phyloP scores from a whole-genome alignment of 2,329 filamentous ascomycete genomes.

The Monosporascus sp. region DNA sequence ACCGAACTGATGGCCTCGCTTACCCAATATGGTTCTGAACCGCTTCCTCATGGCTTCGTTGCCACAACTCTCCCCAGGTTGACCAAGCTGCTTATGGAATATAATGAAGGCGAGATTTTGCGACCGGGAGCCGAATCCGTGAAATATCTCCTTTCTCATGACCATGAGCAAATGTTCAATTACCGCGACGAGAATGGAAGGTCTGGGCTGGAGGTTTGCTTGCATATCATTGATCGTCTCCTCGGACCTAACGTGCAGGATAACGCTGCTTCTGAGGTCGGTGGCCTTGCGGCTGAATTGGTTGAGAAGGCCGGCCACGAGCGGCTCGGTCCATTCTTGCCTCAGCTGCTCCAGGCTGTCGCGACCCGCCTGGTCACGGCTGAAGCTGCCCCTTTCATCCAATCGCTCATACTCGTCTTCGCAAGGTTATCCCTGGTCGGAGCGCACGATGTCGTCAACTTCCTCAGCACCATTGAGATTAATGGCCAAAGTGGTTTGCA shows the following conservation, averaged over 20 bases:
- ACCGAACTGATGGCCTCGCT: slow-evolving; percentile 79
- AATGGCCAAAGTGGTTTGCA: slow-evolving; percentile 76
- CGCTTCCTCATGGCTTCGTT: slow-evolving; percentile 82
- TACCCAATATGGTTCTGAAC: slow-evolving; percentile 76
- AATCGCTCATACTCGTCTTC: slow-evolving; percentile 93
- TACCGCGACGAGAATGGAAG: slow-evolving; percentile 80
- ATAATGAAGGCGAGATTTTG: slow-evolving; percentile 81
- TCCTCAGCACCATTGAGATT: slow-evolving; percentile 80
- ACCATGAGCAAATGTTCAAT: slow-evolving; percentile 81
- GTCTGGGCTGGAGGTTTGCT: slow-evolving; percentile 79
- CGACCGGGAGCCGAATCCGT: slow-evolving; percentile 81
- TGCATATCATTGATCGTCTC: slow-evolving; percentile 88
- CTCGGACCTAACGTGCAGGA: slow-evolving; percentile 83
- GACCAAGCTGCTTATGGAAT: slow-evolving; percentile 74
- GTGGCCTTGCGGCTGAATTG: slow-evolving; percentile 86
- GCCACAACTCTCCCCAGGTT: slow-evolving; percentile 83
- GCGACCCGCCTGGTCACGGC: slow-evolving; percentile 80
- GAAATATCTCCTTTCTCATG: slow-evolving; percentile 85
- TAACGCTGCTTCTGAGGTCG: slow-evolving; percentile 91
- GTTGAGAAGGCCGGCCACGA: slow-evolving; percentile 94
- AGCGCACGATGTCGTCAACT: slow-evolving; percentile 85
- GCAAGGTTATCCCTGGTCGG: slow-evolving; percentile 82
- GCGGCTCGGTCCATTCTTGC: slow-evolving; percentile 81
- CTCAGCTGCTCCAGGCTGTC: slow-evolving; percentile 83
- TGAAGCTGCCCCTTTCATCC: slow-evolving; percentile 83